Base-by-base conservation (phyloP, 192 early-diverging fungal genomes). In the Coemansia pectinata region DNA sequence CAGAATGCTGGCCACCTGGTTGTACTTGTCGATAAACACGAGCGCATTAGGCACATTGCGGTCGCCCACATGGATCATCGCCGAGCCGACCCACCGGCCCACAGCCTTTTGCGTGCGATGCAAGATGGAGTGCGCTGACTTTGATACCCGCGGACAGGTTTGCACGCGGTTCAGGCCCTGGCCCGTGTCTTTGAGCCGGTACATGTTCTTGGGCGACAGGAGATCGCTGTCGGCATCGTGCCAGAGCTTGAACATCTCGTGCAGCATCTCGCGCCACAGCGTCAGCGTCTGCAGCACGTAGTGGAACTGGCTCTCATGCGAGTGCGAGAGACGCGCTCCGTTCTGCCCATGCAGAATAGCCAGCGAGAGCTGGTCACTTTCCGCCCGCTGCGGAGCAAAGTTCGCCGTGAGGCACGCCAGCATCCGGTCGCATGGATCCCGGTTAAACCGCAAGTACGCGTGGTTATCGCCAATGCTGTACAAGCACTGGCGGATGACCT, bases 191-290 rank as follows among this genome's bases (percentile, higher is more conserved):
- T 91, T 82, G 62, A 99, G 86, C 11, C 95, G 87, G 86, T 99
- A 99, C 23, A 84, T 67, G 76, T 94, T 96, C 40, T 69, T 55
- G 23, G 69, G 60, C 10, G 75, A 67, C 59, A 99, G 77, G 77
- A 99, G 77, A 69, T 99, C 98, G 34, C 85, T 57, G 81, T 99
- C 98, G 5, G 98, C 89, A 19, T 95, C 74, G 55, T 84, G 85
- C 96, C 96, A 99, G 14, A 99, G 88, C 86, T 88, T 92, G 75
- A 98, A 99, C 95, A 98, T 98, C 72, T 98, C 95, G 81, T 98
- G 91, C 40, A 94, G 81, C 67, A 99, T 91, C 76, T 99, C 96
- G 15, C 95, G 87, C 96, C 98, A 99, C 31, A 99, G 83, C 10
- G 93, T 88, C 53, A 99, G 85, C 21, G 96, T 96, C 83, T 99